These are phyloP conservation scores for Pilaira anomala DNA, from an alignment of 192 early-diverging fungal species.

Conservation along the genomic window DNA sequence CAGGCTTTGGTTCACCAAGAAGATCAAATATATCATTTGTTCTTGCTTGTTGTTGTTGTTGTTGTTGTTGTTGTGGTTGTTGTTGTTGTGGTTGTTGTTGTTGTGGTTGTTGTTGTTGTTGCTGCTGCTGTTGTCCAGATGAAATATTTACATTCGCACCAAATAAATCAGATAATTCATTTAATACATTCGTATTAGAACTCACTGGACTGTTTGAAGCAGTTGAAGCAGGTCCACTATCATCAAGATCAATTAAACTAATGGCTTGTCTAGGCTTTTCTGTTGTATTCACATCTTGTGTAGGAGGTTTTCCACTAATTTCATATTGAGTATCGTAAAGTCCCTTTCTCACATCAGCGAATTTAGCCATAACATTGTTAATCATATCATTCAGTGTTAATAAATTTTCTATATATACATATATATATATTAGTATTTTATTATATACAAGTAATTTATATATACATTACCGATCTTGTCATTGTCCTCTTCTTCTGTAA, in stretches of 20 bases:
- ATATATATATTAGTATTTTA: neutral
- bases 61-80: neutral
- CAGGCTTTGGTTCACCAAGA: slow-evolving; percentile 4
- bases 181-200: slow-evolving; percentile 22
- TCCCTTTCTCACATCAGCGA: slow-evolving; percentile 53
- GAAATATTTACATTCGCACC: slow-evolving; percentile 2
- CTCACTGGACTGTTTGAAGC: neutral
- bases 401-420: slow-evolving; percentile 51
- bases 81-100: neutral
- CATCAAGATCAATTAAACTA: slow-evolving; percentile 47
- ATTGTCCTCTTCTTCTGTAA: slow-evolving; percentile 68
- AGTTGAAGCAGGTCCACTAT: slow-evolving; percentile 19
- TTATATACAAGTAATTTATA: neutral
- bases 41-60: neutral
- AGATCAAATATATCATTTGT: slow-evolving; percentile 29
- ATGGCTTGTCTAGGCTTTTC: slow-evolving; percentile 35
- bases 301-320: slow-evolving; percentile 20
- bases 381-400: slow-evolving; percentile 74
- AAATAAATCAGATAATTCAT: slow-evolving; percentile 27
- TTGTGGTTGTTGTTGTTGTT: neutral
- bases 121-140: neutral
- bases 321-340: slow-evolving; percentile 40
- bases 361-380: slow-evolving; percentile 74
- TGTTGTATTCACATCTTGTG: neutral
- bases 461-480: slow-evolving; percentile 65